These are phyloP conservation scores for Heliosperma pusillum DNA, from an alignment of 148 eudicot genomes.

Conservation along the genomic window DNA sequence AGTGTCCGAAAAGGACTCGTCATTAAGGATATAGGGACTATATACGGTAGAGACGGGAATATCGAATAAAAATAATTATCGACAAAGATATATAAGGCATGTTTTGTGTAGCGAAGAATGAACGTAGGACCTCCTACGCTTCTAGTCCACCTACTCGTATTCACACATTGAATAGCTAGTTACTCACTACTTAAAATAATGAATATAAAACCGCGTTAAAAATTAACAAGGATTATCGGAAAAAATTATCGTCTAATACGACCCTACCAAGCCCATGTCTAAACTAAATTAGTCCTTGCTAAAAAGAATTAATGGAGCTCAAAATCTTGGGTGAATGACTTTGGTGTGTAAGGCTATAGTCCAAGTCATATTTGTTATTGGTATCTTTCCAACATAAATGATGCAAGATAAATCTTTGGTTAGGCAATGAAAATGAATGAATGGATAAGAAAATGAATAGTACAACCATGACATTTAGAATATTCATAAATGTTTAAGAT, in stretches of 20 bases:
- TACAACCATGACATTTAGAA: conserved; percentile 14
- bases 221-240: background rate
- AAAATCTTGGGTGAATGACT: background rate
- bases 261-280: no score
- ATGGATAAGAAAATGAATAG: conserved; percentile 1
- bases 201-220: background rate
- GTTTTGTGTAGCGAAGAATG: no score
- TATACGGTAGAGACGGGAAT: background rate
- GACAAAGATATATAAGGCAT: background rate
- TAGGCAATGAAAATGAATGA: background rate
- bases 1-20: conserved; percentile 24
- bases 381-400: conserved; percentile 18
- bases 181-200: no score
- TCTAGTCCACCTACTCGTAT: background rate
- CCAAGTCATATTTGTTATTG: background rate
- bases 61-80: background rate
- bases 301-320: background rate
- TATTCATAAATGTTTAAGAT: conserved; percentile 9
- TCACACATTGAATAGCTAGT: background rate
- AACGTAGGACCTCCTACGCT: background rate
- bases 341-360: background rate
- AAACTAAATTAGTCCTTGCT: no score
- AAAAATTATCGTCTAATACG: no score
- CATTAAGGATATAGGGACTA: conserved; percentile 2
- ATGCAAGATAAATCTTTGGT: conserved; percentile 9